Conservation (phyloP, 2,329 filamentous ascomycete genomes). For the Colletotrichum viniferum region DNA sequence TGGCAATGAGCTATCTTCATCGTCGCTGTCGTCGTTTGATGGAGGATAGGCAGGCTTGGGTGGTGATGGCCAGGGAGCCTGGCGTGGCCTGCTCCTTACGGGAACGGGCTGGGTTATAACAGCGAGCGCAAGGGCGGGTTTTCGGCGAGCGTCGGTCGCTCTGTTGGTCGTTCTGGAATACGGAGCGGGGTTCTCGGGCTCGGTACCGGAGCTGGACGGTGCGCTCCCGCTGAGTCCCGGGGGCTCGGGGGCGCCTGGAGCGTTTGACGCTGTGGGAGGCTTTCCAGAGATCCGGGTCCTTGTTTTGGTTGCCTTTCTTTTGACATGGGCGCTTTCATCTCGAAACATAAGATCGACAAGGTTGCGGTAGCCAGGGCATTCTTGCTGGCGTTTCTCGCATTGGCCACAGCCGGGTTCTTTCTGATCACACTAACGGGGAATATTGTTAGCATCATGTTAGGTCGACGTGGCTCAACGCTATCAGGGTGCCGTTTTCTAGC, state of each 20-base stretch:
- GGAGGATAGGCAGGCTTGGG: neutral
- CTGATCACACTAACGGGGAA: conserved; percentile 54
- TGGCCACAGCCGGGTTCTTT: conserved; percentile 56
- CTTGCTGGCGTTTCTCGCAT: conserved; percentile 55
- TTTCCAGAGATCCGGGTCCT: conserved; percentile 34
- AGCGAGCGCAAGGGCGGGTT: conserved; percentile 2
- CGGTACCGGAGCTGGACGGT: neutral
- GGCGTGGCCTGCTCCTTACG: neutral
- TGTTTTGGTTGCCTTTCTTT: conserved; percentile 49
- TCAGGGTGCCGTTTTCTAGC: neutral
- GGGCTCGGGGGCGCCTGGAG: neutral
- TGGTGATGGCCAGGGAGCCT: neutral
- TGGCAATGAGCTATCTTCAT: conserved; percentile 25
- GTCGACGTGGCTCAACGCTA: neutral
- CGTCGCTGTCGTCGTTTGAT: conserved; percentile 26
- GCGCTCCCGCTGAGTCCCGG: neutral
- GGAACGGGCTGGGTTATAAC: conserved; percentile 21
- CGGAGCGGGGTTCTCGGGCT: neutral
- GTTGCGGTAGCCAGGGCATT: conserved; percentile 61
- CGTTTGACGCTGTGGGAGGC: conserved; percentile 25
- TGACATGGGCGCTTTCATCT: conserved; percentile 60
- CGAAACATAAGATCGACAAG: conserved; percentile 62
- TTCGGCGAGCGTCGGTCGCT: neutral
- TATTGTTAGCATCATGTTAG: neutral
- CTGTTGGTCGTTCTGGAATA: neutral